Base-by-base conservation (phyloP, 148 eudicot species). In the Fagopyrum tataricum region DNA sequence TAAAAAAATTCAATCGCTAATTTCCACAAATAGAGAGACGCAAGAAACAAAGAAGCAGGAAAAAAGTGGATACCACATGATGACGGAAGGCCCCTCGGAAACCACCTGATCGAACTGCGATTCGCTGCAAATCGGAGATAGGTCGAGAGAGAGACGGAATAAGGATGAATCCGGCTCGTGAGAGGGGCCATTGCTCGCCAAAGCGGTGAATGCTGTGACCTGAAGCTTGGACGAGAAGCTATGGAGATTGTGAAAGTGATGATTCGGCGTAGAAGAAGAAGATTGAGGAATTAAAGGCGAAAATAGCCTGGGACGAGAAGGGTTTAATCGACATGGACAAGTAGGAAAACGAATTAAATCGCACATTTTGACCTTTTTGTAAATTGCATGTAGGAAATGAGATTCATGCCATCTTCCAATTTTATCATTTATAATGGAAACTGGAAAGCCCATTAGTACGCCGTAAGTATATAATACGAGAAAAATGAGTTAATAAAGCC, bases 121-220 rank as follows among this genome's bases (percentile, higher is more conserved):
- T 44, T 70, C 72, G 52, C 26, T 44, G 72, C 15, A 70, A 44
- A 70, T 70, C 17, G 48, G 72, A 20, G 52, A 70, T 26, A 70
- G 72, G 72, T 44, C 72, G 39, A 70, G 51, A 13, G 72, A 70
- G 51, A 70, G 4, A 11, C 51, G 72, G 48, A 51, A n/a, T n/a
- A 43, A 40, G 37, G 72, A 69, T 0, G 43, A 62, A 37, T 62
- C 68, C n/a, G 41, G 67, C 7, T 61, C 67, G 6, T 24, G 12
- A 44, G 72, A 68, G n/a, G 72, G 39, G 10, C 17, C 72, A 70
- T 70, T 46, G 52, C 51, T 70, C 18, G 52, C 18, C 14, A 51
- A 43, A 70, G 72, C 72, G 52, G 72, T 70, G 51, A 70, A 43
- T 31, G 72, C 72, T 70, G 51, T 70, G 52, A 46, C n/a, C 72